These are phyloP conservation scores for Sonneratia alba DNA, from an alignment of 345 rosid genomes.

Conservation along the genomic window DNA sequence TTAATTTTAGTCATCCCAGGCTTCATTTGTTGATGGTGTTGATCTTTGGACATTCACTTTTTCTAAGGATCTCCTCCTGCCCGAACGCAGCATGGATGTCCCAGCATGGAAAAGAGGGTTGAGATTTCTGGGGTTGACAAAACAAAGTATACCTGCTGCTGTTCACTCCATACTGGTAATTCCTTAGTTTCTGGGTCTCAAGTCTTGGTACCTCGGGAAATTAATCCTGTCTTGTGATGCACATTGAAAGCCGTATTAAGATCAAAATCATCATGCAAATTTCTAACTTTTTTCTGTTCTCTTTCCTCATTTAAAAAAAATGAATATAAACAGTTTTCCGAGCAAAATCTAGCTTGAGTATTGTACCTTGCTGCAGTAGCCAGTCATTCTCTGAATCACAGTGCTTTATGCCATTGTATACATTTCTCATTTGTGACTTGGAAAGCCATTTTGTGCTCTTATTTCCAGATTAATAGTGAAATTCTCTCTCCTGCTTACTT, in stretches of 20 bases:
- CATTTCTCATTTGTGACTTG: not conserved
- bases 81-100: slow-evolving; percentile 97
- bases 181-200: slow-evolving; percentile 4
- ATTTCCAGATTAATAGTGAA: slow-evolving; percentile 1
- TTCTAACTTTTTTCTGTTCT: not conserved
- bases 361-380: not conserved
- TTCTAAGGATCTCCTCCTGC: slow-evolving; percentile 98
- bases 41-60: slow-evolving; percentile 92
- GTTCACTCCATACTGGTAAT: slow-evolving; percentile 91
- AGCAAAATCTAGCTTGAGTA: not conserved
- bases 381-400: not conserved
- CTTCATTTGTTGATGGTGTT: slow-evolving; percentile 46
- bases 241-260: not conserved
- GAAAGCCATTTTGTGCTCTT: not conserved
- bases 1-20: slow-evolving; percentile 5
- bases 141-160: slow-evolving; percentile 61
- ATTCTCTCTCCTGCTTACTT: not conserved
- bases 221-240: not conserved
- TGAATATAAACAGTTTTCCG: not conserved
- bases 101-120: slow-evolving; percentile 92
- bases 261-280: not conserved
- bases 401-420: not conserved
- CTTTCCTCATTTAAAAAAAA: not conserved
- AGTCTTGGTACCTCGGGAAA: not conserved
- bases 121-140: slow-evolving; percentile 58